Evolutionary conservation across 2,329 filamentous ascomycete genomes (phyloP), one percentile per base, ranked within the genome.

Genomic region (Falciphora oryzae): DNA sequence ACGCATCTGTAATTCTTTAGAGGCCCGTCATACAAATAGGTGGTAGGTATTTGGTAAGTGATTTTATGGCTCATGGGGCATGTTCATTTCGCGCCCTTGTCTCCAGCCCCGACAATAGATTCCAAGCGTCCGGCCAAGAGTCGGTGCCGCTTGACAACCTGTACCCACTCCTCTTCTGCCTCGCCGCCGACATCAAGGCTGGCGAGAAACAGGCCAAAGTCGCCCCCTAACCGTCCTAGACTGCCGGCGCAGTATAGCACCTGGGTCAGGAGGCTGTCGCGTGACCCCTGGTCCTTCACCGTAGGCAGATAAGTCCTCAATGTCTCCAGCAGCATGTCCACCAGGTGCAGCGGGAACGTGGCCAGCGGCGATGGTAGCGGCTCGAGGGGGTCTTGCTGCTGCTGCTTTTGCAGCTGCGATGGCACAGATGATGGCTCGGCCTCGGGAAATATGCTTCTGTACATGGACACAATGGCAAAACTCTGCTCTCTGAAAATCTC

Each of bases 401-500:
- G 65, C 28, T 61, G 59, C 27, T 44, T 35, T 44, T 44, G 38
- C 14, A 44, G 38, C 38, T 44, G 38, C 18, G 38, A 44, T 27
- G 60, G 25, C 4, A 64, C 67, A 7, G 68, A 64, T 8, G 67
- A 53, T 22, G 71, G 67, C 4, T 69, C 64, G 1, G 85, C 81
- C 0, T 56, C 25, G 6, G 90, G 88, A 71, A 96, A 96, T 64
- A 98, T 92, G 71, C 90, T 95, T 71, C 89, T 91, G 76, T 96
- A 97, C 83, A 98, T 92, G 65, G 92, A 96, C 32, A 98, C 87
- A 66, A 98, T 96, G 58, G 89, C 91, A 75, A 99, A 99, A 73
- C 92, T 97, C 76, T 99, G 95, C 76, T 99, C 95, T 63, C 95
- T 90, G 75, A 98, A 98, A 32, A 99, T 93, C 74, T 99, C 95